Evolutionary conservation across 2,329 filamentous ascomycete species (phyloP).

Genomic region (Scedosporium boydii): DNA sequence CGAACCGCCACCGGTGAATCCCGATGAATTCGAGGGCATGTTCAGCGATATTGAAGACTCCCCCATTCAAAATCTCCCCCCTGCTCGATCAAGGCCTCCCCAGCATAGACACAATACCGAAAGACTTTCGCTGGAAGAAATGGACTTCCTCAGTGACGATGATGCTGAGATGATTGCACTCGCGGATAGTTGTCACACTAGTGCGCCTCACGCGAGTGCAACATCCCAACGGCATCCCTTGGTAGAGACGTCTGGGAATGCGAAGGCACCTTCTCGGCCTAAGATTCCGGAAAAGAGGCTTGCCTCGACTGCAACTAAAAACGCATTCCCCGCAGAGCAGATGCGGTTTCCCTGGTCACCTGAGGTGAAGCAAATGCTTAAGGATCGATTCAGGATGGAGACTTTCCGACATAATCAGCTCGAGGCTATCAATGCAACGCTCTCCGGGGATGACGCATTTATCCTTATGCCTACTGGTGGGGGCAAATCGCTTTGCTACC

Average conservation of each 20-base stretch:
- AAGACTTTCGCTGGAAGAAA: neutral
- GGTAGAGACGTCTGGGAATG: slow-evolving; percentile 10
- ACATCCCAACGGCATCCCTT: neutral
- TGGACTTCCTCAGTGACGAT: slow-evolving; percentile 9
- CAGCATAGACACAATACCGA: neutral
- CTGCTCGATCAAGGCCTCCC: neutral
- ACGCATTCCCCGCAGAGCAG: slow-evolving; percentile 35
- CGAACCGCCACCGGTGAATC: slow-evolving; percentile 12
- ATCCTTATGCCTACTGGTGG: slow-evolving; percentile 97
- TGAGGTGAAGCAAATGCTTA: slow-evolving; percentile 73
- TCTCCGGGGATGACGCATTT: slow-evolving; percentile 81
- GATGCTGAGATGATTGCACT: slow-evolving; percentile 11
- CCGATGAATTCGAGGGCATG: slow-evolving; percentile 16
- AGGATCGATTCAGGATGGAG: slow-evolving; percentile 71
- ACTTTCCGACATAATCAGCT: slow-evolving; percentile 88
- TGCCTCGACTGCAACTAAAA: slow-evolving; percentile 17
- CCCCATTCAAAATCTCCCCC: neutral
- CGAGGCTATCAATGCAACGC: slow-evolving; percentile 89
- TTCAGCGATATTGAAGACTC: slow-evolving; percentile 4
- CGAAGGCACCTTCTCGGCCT: neutral
- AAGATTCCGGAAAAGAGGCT: slow-evolving; percentile 1
- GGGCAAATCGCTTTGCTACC: slow-evolving; percentile 94
- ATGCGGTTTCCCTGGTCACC: slow-evolving; percentile 73
- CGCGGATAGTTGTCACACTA: slow-evolving; percentile 6
- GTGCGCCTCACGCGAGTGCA: neutral